Evolutionary conservation across 768 basidiomycete genomes (phyloP), one percentile per base, ranked within the genome.

Genomic region (Mycena filopes): DNA sequence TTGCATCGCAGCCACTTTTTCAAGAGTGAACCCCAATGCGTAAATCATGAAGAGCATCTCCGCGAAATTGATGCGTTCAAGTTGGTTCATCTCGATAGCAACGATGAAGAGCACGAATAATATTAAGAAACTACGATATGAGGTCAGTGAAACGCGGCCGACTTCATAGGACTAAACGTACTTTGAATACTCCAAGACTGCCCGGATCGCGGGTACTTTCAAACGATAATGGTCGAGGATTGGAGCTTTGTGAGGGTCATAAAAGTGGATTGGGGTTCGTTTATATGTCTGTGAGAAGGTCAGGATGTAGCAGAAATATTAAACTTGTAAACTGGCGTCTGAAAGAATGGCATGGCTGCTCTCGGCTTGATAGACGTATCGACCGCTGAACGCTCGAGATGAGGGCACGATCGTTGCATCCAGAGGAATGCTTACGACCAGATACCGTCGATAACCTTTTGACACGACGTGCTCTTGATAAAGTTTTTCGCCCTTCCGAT

Each of bases 221-320:
- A 98, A 94, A 93, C 96, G 89, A 73, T 98, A 98, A 77, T 98
- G 96, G 73, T 98, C 95, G 9, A 98, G 85, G n/a, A 98, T 76
- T 20, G 96, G 94, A 0, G 96, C 96, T 74, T 89, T 94, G 73
- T 95, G 91, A 3, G 96, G 96, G 74, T 98, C 95, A 75, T 98
- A 98, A 70, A 97, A 92, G 75, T 96, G 94, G 36, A 98, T 86
- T 13, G 96, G 95, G 26, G 87, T 93, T 50, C 90, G 86, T 81
- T 98, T 98, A 78, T 98, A 98, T 28, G 93, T 96, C 95, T 96
- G 25, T 23, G 43, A 26, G 1, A 42, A 5, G 8, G 28, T 45
- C 9, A 59, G 43, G 13, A 21, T 20, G 10, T 47, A 26, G n/a
- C n/a, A n/a, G n/a, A n/a, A n/a, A n/a, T n/a, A n/a, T n/a, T n/a